Conservation (phyloP, 495 filamentous ascomycete genomes). For the Xylaria flabelliformis region DNA sequence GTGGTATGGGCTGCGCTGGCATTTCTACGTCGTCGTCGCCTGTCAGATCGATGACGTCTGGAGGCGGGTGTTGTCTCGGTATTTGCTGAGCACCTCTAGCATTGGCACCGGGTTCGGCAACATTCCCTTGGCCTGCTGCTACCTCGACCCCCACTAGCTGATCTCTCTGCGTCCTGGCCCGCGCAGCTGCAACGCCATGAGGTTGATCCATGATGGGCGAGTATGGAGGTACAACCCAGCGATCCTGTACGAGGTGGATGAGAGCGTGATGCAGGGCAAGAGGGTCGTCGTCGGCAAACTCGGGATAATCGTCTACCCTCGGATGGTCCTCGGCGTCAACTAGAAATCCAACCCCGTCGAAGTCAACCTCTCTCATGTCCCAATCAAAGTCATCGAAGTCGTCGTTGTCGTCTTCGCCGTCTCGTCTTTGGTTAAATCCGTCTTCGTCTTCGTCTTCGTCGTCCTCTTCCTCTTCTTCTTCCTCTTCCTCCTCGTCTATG, state of each 20-base stretch:
- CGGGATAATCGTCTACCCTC: constrained; percentile 2
- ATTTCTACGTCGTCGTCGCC: constrained; percentile 41
- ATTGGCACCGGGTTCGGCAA: not conserved
- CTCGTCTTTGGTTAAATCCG: not conserved
- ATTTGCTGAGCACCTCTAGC: constrained; percentile 6
- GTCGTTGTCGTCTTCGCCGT: constrained; percentile 6
- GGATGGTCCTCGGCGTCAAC: constrained; percentile 10
- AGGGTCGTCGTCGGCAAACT: constrained; percentile 9
- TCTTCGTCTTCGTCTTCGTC: not conserved
- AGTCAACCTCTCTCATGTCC: constrained; percentile 13
- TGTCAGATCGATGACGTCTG: constrained; percentile 51
- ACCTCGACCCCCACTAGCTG: constrained; percentile 41
- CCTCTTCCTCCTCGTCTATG: constrained; percentile 8
- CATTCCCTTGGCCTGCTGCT: constrained; percentile 6
- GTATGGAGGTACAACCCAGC: not conserved
- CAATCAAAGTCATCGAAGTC: constrained; percentile 16
- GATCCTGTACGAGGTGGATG: constrained; percentile 18
- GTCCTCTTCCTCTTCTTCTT: not conserved
- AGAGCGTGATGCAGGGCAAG: constrained; percentile 19
- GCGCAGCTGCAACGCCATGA: not conserved
- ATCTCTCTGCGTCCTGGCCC: constrained; percentile 23
- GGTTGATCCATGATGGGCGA: constrained; percentile 16
- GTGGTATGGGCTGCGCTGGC: constrained; percentile 5
- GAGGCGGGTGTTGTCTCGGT: constrained; percentile 26
- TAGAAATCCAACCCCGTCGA: constrained; percentile 7